Evolutionary conservation across 2,329 filamentous ascomycete species (phyloP), one percentile per base, ranked within the genome.

Genomic region (Trichophyton benhamiae): DNA sequence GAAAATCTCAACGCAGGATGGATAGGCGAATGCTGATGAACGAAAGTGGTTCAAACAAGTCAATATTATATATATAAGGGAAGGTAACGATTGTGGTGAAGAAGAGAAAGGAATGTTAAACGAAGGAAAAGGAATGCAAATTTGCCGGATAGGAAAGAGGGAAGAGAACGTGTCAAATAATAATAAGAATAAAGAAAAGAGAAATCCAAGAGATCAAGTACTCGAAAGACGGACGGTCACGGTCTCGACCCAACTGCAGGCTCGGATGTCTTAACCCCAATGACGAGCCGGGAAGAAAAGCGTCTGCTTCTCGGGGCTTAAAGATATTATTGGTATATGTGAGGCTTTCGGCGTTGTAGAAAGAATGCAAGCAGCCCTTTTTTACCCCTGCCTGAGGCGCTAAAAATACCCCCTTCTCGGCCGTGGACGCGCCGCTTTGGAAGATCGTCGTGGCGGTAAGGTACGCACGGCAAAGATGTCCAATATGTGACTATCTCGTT

Each of bases 381-480:
- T 36, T 36, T 36, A n/a, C 52, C 33, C 25, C 27, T 38, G 33
- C 33, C 33, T 33, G 6, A 13, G 52, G 17, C 52, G n/a, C 52
- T 55, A 55, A 55, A 55, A 55, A 55, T 55, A 55, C 27, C 52
- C 52, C 52, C 52, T 55, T 55, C 15, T 55, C 6, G 30, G 27
- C 27, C 30, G 8, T 38, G 30, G 27, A 55, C 27, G 52, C 52
- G 27, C 52, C 8, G 52, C 30, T n/a, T 55, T 55, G 15, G 27
- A 36, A 27, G 52, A 55, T 55, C 52, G 52, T 20, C 52, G 52
- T 55, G 52, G 52, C 52, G 52, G 52, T n/a, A 55, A 55, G 27
- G 52, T 55, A 55, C 52, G 8, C 8, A 7, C 41, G 17, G n/a
- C 41, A n/a, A 44, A 44, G n/a, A n/a, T 55, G 7, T 25, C 17